phyloP scores from a whole-genome alignment of 768 basidiomycete genomes.

The Kwoniella europaea region DNA sequence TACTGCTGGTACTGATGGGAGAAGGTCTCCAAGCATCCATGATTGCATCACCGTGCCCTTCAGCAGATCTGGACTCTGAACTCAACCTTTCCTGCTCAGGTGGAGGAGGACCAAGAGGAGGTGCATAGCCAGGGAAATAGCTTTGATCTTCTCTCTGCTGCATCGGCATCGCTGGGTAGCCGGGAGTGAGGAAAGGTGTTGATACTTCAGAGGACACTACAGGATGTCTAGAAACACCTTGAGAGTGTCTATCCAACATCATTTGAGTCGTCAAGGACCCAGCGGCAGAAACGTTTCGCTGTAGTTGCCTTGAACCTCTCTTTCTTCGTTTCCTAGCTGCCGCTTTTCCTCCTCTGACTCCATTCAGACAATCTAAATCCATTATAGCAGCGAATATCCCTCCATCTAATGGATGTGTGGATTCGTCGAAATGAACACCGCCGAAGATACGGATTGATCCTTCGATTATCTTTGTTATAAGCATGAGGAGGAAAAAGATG shows the following conservation, averaged over 20 bases:
- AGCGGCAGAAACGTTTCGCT: slow-evolving; percentile 47
- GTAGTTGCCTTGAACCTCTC: slow-evolving; percentile 46
- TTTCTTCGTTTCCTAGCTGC: slow-evolving; percentile 45
- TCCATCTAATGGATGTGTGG: slow-evolving; percentile 75
- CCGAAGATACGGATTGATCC: slow-evolving; percentile 77
- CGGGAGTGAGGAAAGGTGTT: slow-evolving; percentile 33
- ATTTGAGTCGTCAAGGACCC: slow-evolving; percentile 56
- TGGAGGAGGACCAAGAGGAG: slow-evolving; percentile 41
- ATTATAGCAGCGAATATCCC: slow-evolving; percentile 75
- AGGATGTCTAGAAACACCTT: slow-evolving; percentile 34
- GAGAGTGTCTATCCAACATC: slow-evolving; percentile 57
- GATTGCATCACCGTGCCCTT: slow-evolving; percentile 77
- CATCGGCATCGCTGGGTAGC: slow-evolving; percentile 20
- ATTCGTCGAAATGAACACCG: slow-evolving; percentile 80
- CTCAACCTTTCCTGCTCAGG: slow-evolving; percentile 30
- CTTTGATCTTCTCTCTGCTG: slow-evolving; percentile 16
- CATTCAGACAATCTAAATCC: slow-evolving; percentile 73
- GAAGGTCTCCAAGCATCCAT: slow-evolving; percentile 81
- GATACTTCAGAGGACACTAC: slow-evolving; percentile 21
- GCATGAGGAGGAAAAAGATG: slow-evolving; percentile 78
- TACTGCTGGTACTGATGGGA: not conserved
- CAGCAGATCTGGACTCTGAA: slow-evolving; percentile 64
- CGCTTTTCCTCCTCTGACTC: slow-evolving; percentile 65
- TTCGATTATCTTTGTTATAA: slow-evolving; percentile 82
- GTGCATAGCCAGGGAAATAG: slow-evolving; percentile 37